phyloP scores from a whole-genome alignment of 805 yeast species.

The Brettanomyces custersianus region DNA sequence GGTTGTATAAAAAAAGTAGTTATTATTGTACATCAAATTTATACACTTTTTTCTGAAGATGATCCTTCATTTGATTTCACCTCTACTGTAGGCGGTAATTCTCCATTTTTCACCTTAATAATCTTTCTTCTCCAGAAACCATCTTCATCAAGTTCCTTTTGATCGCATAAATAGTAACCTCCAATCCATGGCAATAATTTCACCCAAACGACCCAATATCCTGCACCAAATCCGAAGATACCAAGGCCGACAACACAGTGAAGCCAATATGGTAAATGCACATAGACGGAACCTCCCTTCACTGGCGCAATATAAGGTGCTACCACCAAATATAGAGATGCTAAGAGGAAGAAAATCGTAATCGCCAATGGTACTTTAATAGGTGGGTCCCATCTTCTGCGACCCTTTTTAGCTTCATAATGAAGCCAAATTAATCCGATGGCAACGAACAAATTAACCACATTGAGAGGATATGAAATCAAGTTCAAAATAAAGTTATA shows the following conservation, averaged over 20 bases:
- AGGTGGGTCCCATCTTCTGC: slow-evolving; percentile 59
- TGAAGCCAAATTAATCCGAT: slow-evolving; percentile 39
- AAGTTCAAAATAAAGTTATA: slow-evolving; percentile 71
- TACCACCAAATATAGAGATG: slow-evolving; percentile 58
- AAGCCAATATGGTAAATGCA: slow-evolving; percentile 58
- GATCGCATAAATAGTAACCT: slow-evolving; percentile 40
- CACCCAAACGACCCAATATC: slow-evolving; percentile 63
- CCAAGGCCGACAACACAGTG: slow-evolving; percentile 75
- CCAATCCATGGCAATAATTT: slow-evolving; percentile 45
- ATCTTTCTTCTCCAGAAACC: slow-evolving; percentile 67
- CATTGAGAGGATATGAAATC: slow-evolving; percentile 74
- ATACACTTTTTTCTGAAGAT: too few species aligned
- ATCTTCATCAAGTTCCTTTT: slow-evolving; percentile 45
- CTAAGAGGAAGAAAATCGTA: slow-evolving; percentile 50
- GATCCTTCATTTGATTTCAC: too few species aligned
- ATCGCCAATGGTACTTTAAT: slow-evolving; percentile 59
- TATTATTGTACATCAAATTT: too few species aligned
- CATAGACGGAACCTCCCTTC: slow-evolving; percentile 57
- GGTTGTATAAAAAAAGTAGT: too few species aligned
- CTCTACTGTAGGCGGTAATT: too few species aligned
- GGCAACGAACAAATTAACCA: slow-evolving; percentile 43
- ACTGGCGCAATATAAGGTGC: slow-evolving; percentile 78
- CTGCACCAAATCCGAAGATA: slow-evolving; percentile 53
- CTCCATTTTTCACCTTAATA: slow-evolving; percentile 25
- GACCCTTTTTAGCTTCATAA: slow-evolving; percentile 41